Conservation (phyloP, 1,139 yeast genomes). For the Saccharomyces hybrid region DNA sequence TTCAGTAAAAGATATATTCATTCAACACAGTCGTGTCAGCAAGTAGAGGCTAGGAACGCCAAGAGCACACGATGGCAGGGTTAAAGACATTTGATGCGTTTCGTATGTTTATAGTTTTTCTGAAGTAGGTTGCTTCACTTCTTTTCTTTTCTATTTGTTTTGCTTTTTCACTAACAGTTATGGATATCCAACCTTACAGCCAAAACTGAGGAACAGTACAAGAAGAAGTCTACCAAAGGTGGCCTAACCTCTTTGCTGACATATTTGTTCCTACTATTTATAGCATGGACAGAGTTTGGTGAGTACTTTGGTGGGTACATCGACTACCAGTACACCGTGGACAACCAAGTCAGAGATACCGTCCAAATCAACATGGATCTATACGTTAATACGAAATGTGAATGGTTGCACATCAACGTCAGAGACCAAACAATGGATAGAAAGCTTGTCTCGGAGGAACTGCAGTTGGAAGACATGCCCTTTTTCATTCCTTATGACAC, state of each 20-base stretch:
- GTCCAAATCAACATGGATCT: constrained; percentile 72
- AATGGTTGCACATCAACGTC: constrained; percentile 64
- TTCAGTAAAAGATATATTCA: not conserved
- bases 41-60: not conserved
- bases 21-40: not conserved
- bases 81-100: constrained; percentile 78
- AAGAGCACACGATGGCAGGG: constrained; percentile 24
- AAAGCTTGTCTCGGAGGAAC: constrained; percentile 65
- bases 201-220: constrained; percentile 70
- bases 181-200: constrained; percentile 35
- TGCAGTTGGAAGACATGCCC: constrained; percentile 56
- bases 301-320: constrained; percentile 77
- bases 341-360: constrained; percentile 50
- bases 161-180: constrained; percentile 5
- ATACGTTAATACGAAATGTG: constrained; percentile 80
- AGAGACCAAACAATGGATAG: constrained; percentile 72
- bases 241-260: constrained; percentile 68
- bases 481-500: constrained; percentile 48
- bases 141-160: not conserved
- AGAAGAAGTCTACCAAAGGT: constrained; percentile 68
- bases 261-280: constrained; percentile 50
- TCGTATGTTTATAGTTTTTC: constrained; percentile 38
- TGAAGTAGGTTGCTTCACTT: not conserved
- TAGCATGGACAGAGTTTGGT: constrained; percentile 83
- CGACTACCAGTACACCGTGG: constrained; percentile 72